Base-by-base conservation (phyloP, 148 eudicot species). In the Fagopyrum homotropicum region DNA sequence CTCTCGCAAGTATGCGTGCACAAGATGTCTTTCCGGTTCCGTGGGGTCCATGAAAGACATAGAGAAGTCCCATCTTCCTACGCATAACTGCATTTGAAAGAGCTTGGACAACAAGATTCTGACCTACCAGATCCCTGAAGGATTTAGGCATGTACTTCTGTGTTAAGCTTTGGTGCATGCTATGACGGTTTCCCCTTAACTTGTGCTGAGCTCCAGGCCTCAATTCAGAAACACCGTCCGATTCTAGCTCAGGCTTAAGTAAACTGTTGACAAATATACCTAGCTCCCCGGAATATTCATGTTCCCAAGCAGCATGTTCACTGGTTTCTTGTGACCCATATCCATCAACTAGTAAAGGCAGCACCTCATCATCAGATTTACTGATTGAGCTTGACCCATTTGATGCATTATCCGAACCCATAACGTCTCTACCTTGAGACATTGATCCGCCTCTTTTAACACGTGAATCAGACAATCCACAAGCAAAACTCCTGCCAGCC, bases 401-500 rank as follows among this genome's bases (percentile, higher is more conserved):
- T 10, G 85, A 89, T 71, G 82, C 81, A 26, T 66, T 82, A 12
- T 78, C 84, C 80, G 83, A 77, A 72, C 85, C 83, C 17, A 88
- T 75, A 19, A 46, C 73, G 49, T 82, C 87, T 69, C 86, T 74
- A 52, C 84, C 84, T 49, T 73, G 77, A 45, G 83, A 59, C 78
- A 76, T 76, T 48, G 82, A 80, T 74, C 84, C 86, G 1, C 85
- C 88, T 82, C 79, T 87, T 77, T 79, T 94, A 46, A 78, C 77
- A 80, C 86, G 92, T 66, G 96, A 68, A 60, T 95, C 98, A 15
- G 97, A 83, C 81, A 92, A 82, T 72, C 99, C 99, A 81, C 99
- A 95, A 64, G 99, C 86, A 59, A 95, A 82, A 83, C 96, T 92
- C 78, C 88, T 87, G n/a, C 98, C 98, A 4, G 98, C 98, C 84